Evolutionary conservation across 306 rosid genomes (phyloP), one percentile per base, ranked within the genome.

Genomic region (Comarum palustre): DNA sequence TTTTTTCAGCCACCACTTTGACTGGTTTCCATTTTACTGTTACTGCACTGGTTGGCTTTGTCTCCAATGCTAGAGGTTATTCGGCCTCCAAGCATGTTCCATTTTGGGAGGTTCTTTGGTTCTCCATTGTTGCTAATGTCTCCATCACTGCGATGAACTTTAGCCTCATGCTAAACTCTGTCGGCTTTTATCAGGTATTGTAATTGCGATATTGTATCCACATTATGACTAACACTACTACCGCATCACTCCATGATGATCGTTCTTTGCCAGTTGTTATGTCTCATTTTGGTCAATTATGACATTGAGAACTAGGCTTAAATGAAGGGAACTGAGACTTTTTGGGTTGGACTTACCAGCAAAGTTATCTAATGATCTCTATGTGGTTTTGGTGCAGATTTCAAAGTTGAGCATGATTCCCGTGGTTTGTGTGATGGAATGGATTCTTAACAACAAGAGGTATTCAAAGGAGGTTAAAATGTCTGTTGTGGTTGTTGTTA

Each of bases 351-450:
- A 32, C 66, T 15, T 60, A 31, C 41, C 31, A 60, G 41, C 34
- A 6, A 61, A 31, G 63, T 15, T 61, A 61, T 61, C 60, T 39
- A 67, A 29, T 69, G 50, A 31, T 15, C 27, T 60, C 68, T 45
- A 27, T 76, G 7, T 66, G 5, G 72, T 42, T 59, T n/a, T 9
- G 36, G 24, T 7, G 22, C 88, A 93, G 98, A 93, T 93, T 75
- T 90, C 98, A 50, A 93, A 92, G 81, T 82, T 92, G 45, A 92
- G 98, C 90, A 92, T 92, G 98, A 92, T 92, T 86, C 96, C 98
- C 0, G 98, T 92, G 86, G 98, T 92, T 34, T 92, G 98, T 77
- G 86, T 90, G 68, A 86, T 92, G 96, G 98, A 92, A 78, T 92
- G 96, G 98, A 87, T 92, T 78, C 78, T 92, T 83, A 94, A 92